phyloP scores from a whole-genome alignment of 2,329 filamentous ascomycete species.

The Fusarium virguliforme region DNA sequence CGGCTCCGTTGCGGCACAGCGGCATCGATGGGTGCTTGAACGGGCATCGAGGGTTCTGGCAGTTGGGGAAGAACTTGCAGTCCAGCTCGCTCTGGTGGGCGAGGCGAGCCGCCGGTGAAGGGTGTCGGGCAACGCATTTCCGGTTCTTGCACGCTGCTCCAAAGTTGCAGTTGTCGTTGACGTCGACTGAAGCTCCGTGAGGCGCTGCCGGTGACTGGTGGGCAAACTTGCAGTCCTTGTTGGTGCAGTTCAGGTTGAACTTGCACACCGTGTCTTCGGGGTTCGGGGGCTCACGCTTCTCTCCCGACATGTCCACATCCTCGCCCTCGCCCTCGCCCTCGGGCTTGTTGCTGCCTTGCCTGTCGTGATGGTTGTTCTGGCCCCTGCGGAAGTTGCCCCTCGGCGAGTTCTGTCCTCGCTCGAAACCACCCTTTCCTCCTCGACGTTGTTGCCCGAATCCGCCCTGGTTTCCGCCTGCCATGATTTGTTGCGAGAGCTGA shows the following conservation, averaged over 20 bases:
- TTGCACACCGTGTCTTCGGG: constrained; percentile 84
- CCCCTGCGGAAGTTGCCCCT: constrained; percentile 69
- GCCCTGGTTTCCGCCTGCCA: constrained; percentile 67
- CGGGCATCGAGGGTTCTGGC: constrained; percentile 87
- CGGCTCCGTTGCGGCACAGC: constrained; percentile 90
- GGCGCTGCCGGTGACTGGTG: constrained; percentile 95
- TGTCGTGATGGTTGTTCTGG: constrained; percentile 61
- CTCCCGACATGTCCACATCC: constrained; percentile 76
- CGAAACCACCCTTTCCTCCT: constrained; percentile 77
- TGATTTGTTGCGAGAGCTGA: constrained; percentile 76
- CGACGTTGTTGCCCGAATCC: constrained; percentile 55
- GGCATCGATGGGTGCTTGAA: constrained; percentile 93
- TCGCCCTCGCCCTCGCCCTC: constrained; percentile 65
- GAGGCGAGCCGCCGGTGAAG: constrained; percentile 86
- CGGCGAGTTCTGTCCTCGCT: constrained; percentile 75
- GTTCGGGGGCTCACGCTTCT: constrained; percentile 69
- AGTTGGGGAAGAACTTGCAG: constrained; percentile 93
- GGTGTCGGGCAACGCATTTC: constrained; percentile 93
- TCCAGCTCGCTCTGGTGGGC: constrained; percentile 87
- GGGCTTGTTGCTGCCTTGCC: constrained; percentile 54
- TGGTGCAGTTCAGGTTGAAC: constrained; percentile 90
- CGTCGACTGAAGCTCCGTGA: constrained; percentile 82
- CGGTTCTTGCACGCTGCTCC: constrained; percentile 95
- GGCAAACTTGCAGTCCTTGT: constrained; percentile 91
- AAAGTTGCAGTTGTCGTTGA: constrained; percentile 85